A percentile compares a stretch with the other conserved stretches of the same genome.
Evolutionary conservation across 2,329 filamentous ascomycete genomes (phyloP).

Genomic region (Dryadomyces quercivorus): DNA sequence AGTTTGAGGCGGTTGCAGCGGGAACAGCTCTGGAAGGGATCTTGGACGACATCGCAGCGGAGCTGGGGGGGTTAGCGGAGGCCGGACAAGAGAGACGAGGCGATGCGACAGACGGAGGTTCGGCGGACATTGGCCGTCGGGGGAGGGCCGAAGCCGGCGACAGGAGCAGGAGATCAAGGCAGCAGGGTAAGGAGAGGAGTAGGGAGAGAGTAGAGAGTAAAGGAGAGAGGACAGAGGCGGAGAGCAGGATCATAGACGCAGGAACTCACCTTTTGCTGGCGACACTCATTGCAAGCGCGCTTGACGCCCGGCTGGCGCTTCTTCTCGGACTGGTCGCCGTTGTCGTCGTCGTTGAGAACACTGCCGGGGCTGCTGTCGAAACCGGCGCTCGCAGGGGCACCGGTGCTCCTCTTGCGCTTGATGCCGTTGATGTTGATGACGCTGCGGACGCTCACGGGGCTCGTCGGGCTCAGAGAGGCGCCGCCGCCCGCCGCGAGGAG

Average conservation of each 20-base stretch:
- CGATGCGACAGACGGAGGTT: no score
- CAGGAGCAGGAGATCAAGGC: no score
- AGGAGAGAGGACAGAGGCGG: not conserved
- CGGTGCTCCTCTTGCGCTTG: conserved; percentile 49
- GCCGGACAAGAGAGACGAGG: not conserved
- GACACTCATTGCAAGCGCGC: conserved; percentile 73
- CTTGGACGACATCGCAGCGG: conserved; percentile 73
- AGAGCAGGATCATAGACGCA: not conserved
- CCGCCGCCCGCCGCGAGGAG: conserved; percentile 19
- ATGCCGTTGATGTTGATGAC: conserved; percentile 31
- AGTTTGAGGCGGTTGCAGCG: conserved; percentile 70
- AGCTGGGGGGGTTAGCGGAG: conserved; percentile 33
- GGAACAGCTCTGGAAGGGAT: conserved; percentile 65
- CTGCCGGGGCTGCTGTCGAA: conserved; percentile 52
- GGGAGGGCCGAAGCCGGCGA: not conserved
- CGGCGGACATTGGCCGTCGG: not conserved
- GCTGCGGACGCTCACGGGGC: conserved; percentile 38
- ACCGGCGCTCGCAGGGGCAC: conserved; percentile 16
- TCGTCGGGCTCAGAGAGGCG: conserved; percentile 35
- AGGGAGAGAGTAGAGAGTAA: no score
- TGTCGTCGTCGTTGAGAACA: conserved; percentile 44
- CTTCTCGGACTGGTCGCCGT: conserved; percentile 42
- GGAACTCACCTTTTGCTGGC: conserved; percentile 66
- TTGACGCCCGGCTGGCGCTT: conserved; percentile 59
- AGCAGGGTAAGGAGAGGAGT: no score